Base-by-base conservation (phyloP, 805 yeast species). In the Schwanniomyces vanrijiae region DNA sequence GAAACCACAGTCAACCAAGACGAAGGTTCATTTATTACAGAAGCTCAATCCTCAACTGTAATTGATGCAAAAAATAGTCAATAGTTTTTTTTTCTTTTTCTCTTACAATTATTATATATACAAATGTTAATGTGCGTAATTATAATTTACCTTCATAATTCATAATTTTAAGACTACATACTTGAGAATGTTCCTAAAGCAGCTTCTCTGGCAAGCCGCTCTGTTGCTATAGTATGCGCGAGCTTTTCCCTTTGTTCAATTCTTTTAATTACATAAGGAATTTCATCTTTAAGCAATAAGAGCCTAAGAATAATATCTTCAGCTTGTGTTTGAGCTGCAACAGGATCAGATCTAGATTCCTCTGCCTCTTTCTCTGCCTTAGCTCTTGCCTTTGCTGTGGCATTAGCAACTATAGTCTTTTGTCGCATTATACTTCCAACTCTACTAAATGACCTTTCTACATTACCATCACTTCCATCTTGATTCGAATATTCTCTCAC, bases 231-330 rank as follows among this genome's bases (percentile, higher is more conserved):
- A 35, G 80, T 76, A 46, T 76, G 78, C 0, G 83, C 81, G 44
- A 81, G 67, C 21, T 77, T 66, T 46, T 83, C 88, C 44, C 92
- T 71, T 56, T 82, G 84, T 20, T 78, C 80, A 33, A 88, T 60
- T 41, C 90, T 71, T 50, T 73, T 69, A 8, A 78, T 72, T 3
- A 88, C 89, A 60, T 74, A 85, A 1, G 74, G 74, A 35, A 71
- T 68, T 43, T 85, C 84, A 19, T 82, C 88, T 48, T 83, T 80
- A 33, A 90, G 73, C 21, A 90, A 66, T 45, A 92, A 61, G 13
- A 90, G 73, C 42, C 97, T 75, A 50, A 92, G 65, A 5, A 91
- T 73, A 10, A 90, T 76, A 55, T 89, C 89, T 55, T 88, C 91
- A 5, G 79, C 76, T 4, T 61, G 55, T 1, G 69, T 62, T 43